Evolutionary conservation across 1,284 basidiomycete species (phyloP).

Genomic region (Moesziomyces aphidis): DNA sequence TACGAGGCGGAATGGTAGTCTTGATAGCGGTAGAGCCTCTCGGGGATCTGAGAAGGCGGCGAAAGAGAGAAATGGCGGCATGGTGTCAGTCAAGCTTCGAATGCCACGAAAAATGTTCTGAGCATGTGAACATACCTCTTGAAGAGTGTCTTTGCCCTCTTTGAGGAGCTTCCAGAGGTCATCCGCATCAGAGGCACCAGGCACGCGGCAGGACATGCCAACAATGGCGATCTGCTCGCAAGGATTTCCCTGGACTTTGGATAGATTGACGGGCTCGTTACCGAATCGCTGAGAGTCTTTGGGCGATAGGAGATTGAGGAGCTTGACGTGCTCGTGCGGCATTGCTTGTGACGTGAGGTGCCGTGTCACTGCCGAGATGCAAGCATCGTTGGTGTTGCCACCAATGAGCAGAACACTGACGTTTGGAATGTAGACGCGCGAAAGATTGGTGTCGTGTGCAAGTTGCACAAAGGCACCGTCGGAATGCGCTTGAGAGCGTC

Average conservation of each 20-base stretch:
- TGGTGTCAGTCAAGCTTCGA: neutral
- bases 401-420: conserved; percentile 23
- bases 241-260: conserved; percentile 40
- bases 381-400: conserved; percentile 9
- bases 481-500: conserved; percentile 17
- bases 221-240: conserved; percentile 46
- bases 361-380: neutral
- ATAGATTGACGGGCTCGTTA: conserved; percentile 39
- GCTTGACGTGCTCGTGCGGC: conserved; percentile 8
- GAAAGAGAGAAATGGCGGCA: neutral
- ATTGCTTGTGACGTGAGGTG: conserved; percentile 4
- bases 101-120: neutral
- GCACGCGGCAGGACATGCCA: conserved; percentile 51
- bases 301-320: conserved; percentile 22
- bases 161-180: conserved; percentile 45
- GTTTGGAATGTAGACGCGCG: conserved; percentile 16
- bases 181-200: conserved; percentile 45
- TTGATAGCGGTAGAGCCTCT: conserved; percentile 38
- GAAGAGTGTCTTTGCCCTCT: conserved; percentile 37
- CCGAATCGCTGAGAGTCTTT: conserved; percentile 29
- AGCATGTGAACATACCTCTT: conserved; percentile 18
- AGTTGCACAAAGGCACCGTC: conserved; percentile 4
- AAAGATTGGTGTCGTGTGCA: conserved; percentile 1
- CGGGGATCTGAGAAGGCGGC: conserved; percentile 23
- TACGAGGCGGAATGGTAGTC: conserved; percentile 48